These are phyloP conservation scores for Amanita rubescens DNA, from an alignment of 768 basidiomycete genomes.

Conservation along the genomic window DNA sequence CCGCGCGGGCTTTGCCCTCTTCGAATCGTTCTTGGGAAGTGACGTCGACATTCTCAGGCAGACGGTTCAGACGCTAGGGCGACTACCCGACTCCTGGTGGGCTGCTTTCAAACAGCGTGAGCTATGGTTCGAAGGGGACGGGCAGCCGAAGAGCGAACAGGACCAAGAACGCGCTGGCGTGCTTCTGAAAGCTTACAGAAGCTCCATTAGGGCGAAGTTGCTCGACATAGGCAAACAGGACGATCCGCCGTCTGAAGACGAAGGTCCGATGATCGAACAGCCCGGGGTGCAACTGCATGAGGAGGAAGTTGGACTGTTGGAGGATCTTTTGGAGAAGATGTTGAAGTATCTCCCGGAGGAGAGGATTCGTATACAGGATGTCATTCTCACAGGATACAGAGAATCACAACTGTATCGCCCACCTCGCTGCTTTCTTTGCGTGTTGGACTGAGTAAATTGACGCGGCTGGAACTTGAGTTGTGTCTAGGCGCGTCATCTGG, in stretches of 20 bases:
- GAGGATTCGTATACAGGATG: constrained; percentile 28
- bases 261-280: not conserved
- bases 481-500: too few relatives aligned
- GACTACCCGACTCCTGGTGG: constrained; percentile 38
- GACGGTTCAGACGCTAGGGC: constrained; percentile 29
- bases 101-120: constrained; percentile 19
- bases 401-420: too few relatives aligned
- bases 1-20: constrained; percentile 32
- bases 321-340: constrained; percentile 34
- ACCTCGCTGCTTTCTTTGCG: too few relatives aligned
- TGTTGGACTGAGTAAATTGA: too few relatives aligned
- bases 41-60: constrained; percentile 24
- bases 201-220: not conserved
- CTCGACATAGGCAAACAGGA: not conserved
- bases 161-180: constrained; percentile 17
- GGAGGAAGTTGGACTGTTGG: constrained; percentile 27
- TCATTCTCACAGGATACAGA: too few relatives aligned
- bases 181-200: constrained; percentile 12
- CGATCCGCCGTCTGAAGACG: not conserved
- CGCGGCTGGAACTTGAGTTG: too few relatives aligned
- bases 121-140: constrained; percentile 31
- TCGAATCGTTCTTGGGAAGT: constrained; percentile 28
- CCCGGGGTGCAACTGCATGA: constrained; percentile 13
- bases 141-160: constrained; percentile 21
- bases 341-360: constrained; percentile 34